Evolutionary conservation across 2,329 filamentous ascomycete genomes (phyloP), one percentile per base, ranked within the genome.

Genomic region (Dichotomopilus funicola): DNA sequence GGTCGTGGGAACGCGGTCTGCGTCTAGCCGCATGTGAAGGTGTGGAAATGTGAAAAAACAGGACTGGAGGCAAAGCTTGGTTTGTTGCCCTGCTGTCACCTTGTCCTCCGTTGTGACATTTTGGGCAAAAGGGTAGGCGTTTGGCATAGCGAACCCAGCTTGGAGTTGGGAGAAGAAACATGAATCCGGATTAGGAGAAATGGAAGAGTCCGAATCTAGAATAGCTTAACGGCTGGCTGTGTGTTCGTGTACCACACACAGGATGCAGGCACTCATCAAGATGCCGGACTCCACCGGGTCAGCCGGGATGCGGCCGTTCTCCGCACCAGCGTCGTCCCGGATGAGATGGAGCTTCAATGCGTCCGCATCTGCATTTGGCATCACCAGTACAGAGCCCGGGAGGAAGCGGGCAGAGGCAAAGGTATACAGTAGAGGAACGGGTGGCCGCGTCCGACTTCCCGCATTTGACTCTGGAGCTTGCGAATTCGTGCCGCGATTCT

Each of bases 231-330:
- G 51, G 51, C 38, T 54, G 44, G 34, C 9, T 43, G 37, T 38
- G 19, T 48, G 34, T 45, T 54, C 53, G 53, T 48, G 48, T 55
- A 27, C 19, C 19, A 27, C 19, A 27, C 19, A 27, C 19, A 27
- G 19, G 19, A 55, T 55, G 53, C 53, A 55, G 48, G 53, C 53
- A 55, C 47, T 55, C 44, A 33, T 51, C 48, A 47, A 35, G 36
- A 51, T 47, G 38, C 53, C 53, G 53, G 43, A 50, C 53, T 47
- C 43, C 53, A 50, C 53, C 47, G 41, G 48, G 36, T 33, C 36
- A 34, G n/a, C 11, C 8, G 35, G 36, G 27, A 46, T 41, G 43
- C 51, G 31, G 43, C 12, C 51, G 1, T 19, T 31, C 34, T 45
- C 35, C 34, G 41, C 40, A 45, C 19, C 19, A 35, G 34, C 13